Evolutionary conservation across 176 grass and related monocot species (phyloP).

Genomic region (Miscanthus lutarioriparius): DNA sequence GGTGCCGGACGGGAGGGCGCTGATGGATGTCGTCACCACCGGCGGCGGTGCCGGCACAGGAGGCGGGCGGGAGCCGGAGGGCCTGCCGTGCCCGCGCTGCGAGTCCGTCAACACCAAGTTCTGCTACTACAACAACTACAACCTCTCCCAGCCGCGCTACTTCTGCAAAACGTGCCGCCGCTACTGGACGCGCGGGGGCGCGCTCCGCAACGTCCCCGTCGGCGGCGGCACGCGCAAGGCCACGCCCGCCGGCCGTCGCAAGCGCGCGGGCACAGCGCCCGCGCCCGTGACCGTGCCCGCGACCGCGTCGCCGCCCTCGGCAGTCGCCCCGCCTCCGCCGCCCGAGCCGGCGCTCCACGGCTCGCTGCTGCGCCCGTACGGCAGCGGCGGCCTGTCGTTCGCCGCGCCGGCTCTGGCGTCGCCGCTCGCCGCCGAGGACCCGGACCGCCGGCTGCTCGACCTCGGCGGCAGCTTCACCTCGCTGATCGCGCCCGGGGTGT

Average conservation of each 20-base stretch:
- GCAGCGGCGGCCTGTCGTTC: constrained; percentile 11
- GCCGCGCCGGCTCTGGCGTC: not conserved
- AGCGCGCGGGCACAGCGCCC: not conserved
- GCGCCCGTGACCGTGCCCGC: not conserved
- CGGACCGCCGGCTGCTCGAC: constrained; percentile 50
- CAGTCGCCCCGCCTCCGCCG: not conserved
- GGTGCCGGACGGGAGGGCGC: not conserved
- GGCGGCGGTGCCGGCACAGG: not conserved
- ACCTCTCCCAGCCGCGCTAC: constrained; percentile 66
- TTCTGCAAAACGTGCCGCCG: constrained; percentile 69
- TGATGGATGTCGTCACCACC: not conserved
- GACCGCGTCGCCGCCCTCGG: not conserved
- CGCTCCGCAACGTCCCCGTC: constrained; percentile 69
- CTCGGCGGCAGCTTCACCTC: constrained; percentile 58
- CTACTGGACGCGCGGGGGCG: constrained; percentile 76
- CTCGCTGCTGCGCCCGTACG: constrained; percentile 11
- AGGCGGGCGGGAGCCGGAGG: constrained; percentile 37
- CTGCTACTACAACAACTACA: constrained; percentile 99
- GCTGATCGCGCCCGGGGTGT: constrained; percentile 35
- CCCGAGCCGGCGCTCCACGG: not conserved
- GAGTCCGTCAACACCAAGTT: constrained; percentile 88
- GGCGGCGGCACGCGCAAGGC: constrained; percentile 61
- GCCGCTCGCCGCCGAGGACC: constrained; percentile 12
- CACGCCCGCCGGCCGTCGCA: constrained; percentile 17
- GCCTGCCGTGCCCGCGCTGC: constrained; percentile 72